Base-by-base conservation (phyloP, 225 moss, liverwort and hornwort genomes). In the Bryoerythrophyllum caledonicum region DNA sequence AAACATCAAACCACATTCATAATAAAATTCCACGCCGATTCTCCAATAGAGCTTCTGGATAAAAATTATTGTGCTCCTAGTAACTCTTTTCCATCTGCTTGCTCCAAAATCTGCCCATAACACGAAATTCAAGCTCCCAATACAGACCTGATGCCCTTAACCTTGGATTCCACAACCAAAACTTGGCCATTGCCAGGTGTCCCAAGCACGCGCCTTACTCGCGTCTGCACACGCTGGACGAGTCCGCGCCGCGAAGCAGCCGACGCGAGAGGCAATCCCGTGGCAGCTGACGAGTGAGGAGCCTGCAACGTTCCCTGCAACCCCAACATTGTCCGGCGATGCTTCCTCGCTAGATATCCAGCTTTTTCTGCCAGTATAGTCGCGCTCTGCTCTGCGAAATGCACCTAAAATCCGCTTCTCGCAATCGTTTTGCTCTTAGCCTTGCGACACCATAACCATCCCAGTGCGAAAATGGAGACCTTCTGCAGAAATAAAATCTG, bases 301-400 rank as follows among this genome's bases (percentile, higher is more conserved):
- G 85, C 85, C 76, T 85, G 87, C 84, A 87, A 68, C 19, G 82
- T 71, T 54, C 84, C 87, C 48, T 76, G 85, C 75, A 74, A 73
- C 49, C 88, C 67, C 88, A 82, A 88, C 88, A 88, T 88, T 78
- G 78, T 78, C 54, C 66, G 37, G 56, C 19, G 54, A 64, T 67
- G 69, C 62, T 26, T 1, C 24, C 17, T 6, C 28, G 32, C 79
- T 61, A 51, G 8, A 27, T 4, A 48, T 41, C 7, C 34, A 52
- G 61, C 60, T 23, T 57, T 71, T 38, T 51, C 65, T 10, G 15
- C 68, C 48, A 27, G 54, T 43, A 32, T 10, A 65, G 59, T 61
- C 65, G 65, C 16, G 56, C 56, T 56, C 56, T 56, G 56, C 55
- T 11, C 55, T 55, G 10, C 55, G 24, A 55, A 55, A 24, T 24